Base-by-base conservation (phyloP, 768 basidiomycete genomes). In the Mycena belliarum region DNA sequence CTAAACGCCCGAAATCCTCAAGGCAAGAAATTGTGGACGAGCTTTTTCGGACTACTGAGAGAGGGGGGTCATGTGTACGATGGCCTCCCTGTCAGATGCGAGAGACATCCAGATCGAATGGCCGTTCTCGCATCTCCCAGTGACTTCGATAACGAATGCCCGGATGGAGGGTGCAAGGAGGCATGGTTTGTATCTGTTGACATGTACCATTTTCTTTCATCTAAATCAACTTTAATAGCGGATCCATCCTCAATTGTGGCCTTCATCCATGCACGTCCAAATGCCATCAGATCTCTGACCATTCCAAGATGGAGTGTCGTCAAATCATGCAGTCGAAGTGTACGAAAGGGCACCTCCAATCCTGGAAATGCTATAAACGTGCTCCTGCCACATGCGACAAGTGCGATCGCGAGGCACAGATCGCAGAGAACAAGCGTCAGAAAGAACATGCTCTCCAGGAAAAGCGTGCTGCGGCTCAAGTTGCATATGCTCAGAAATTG, bases 91-190 rank as follows among this genome's bases (percentile, higher is more conserved):
- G 70, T 82, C 33, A 69, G 69, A 61, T 89, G 88, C 62, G 76
- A 84, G 51, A 75, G 78, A 1, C 88, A 89, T 67, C 78, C 79
- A 0, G 67, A 72, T 55, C 70, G 66, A 1, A 76, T 61, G 0
- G 71, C 70, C 0, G 26, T 79, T 32, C 65, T 88, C 18, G 71
- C 68, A 42, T 45, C 63, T 5, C 75, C 82, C 0, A 70, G 63
- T 2, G 79, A 85, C 12, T 89, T 89, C 45, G 79, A 84, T 10
- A 55, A 53, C 15, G 51, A 76, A 21, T 76, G 77, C 57, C 87
- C 86, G 0, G 85, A 86, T 48, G 87, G 88, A 10, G 87, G 87
- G 3, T 89, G 87, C 57, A 68, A 58, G 3, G 74, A 79, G 57
- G 78, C 81, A 44, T 89, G 88, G 88, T 88, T n/a, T n/a, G 71